Conservation (phyloP, 2,329 filamentous ascomycete genomes). For the Penicillium sp. region DNA sequence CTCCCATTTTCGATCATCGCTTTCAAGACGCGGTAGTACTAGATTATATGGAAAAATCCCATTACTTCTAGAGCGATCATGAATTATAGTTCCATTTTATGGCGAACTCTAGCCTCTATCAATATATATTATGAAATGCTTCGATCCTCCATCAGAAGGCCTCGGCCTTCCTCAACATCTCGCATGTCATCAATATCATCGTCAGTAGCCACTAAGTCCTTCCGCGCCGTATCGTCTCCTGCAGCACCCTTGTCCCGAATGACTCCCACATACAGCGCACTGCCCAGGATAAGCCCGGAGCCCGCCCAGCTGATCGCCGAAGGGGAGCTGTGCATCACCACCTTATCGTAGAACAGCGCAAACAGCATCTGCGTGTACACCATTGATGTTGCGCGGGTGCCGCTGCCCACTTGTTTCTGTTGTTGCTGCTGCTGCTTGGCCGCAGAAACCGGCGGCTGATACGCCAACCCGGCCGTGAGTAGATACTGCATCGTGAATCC, state of each 20-base stretch:
- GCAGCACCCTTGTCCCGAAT: constrained; percentile 39
- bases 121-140: background rate
- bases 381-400: constrained; percentile 60
- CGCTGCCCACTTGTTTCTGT: constrained; percentile 14
- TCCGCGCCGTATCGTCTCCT: background rate
- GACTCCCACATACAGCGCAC: constrained; percentile 62
- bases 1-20: too few relatives aligned
- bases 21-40: too few relatives aligned
- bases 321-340: constrained; percentile 60
- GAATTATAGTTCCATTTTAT: too few relatives aligned
- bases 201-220: background rate
- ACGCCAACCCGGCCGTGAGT: constrained; percentile 70
- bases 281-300: constrained; percentile 60
- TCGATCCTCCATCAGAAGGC: constrained; percentile 7
- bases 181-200: background rate
- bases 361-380: constrained; percentile 69
- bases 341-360: constrained; percentile 60
- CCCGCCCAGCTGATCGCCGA: constrained; percentile 57
- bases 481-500: constrained; percentile 85
- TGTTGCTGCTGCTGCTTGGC: background rate
- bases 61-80: too few relatives aligned
- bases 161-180: constrained; percentile 12
- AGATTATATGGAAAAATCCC: too few relatives aligned
- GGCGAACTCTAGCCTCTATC: background rate
- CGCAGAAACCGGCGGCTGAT: constrained; percentile 54